Evolutionary conservation across 169 alveolate genomes (phyloP), one percentile per base, ranked within the genome.

Genomic region (Theileria parva): DNA sequence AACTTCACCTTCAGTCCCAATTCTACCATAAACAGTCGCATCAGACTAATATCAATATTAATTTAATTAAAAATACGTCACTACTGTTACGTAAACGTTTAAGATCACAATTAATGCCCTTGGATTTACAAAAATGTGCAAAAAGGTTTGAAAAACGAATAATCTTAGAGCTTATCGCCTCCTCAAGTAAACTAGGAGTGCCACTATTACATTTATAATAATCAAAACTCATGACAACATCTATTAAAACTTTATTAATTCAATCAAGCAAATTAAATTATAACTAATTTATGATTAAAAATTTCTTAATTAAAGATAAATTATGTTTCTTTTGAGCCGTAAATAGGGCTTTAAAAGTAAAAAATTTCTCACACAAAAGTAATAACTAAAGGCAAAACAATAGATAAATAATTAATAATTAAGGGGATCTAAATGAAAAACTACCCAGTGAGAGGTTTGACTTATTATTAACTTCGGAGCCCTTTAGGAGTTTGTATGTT

Each of bases 1-100:
- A 11, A 34, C 59, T 39, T 85, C 91, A 1, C 85, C 87, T 74
- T 85, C 91, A 13, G 87, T 50, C 4, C 91, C 86, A 25, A 85
- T 85, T 19, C 87, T 75, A 19, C 91, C 91, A 34, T 85, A 85
- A 9, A 68, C 83, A 7, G 87, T 77, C 7, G 59, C 79, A 9
- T 85, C 91, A 6, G 61, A 23, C 84, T 76, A 66, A 51, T 6
- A 5, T 7, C 28, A 17, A 4, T 23, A 32, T 7, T 73, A 15
- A 60, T 3, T 19, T 5, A 73, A 37, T 37, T 6, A 28, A 30
- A n/a, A 5, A n/a, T n/a, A 51, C 66, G 48, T 83, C 89, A 65
- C 86, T 75, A 28, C n/a, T 67, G 61, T 69, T 77, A 68, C 80
- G 69, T 37, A 83, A 66, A 21, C 86, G 89, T 44, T 83, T 83